Evolutionary conservation across 345 rosid genomes (phyloP), one percentile per base, ranked within the genome.

Genomic region (Citrus reticulata): DNA sequence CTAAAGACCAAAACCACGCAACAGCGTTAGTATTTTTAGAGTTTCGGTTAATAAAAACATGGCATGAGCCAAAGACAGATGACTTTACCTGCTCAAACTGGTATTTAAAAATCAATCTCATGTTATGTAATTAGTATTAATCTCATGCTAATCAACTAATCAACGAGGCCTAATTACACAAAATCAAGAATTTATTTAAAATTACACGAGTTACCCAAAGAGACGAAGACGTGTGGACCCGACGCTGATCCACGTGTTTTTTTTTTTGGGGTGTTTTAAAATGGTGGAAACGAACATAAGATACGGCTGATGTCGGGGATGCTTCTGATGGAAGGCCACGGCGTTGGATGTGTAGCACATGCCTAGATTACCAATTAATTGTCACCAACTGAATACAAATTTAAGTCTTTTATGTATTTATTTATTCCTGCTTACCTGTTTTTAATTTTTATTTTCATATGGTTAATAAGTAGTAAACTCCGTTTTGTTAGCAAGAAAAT

Each of bases 241-340:
- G 0, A 27, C 13, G 22, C 65, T 72, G 29, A n/a, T 70, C 82
- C 86, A 70, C 76, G 75, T 79, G 80, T 55, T 14, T 25, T 22
- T 19, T 32, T 3, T 39, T 2, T 9, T 2, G 14, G 49, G 46
- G 46, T 40, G 13, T 40, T 10, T 42, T 10, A 10, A 42, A 42
- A 42, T 42, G 51, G 16, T 76, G 83, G 78, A 81, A 76, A 82
- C 17, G 51, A 46, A 82, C 79, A 16, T 83, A 81, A 81, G 83
- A 84, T 83, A 82, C 80, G 84, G 83, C 86, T 82, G 89, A 81
- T 84, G 90, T 87, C 85, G 67, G 79, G 89, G 87, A 61, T 66
- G 77, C 55, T 73, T 76, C 62, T 62, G 84, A 75, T 80, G 86
- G 83, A 83, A 68, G 85, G 80, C 81, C 87, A 81, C 87, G 84